Conservation (phyloP, 768 basidiomycete genomes). For the Boletus tylopilopsis region DNA sequence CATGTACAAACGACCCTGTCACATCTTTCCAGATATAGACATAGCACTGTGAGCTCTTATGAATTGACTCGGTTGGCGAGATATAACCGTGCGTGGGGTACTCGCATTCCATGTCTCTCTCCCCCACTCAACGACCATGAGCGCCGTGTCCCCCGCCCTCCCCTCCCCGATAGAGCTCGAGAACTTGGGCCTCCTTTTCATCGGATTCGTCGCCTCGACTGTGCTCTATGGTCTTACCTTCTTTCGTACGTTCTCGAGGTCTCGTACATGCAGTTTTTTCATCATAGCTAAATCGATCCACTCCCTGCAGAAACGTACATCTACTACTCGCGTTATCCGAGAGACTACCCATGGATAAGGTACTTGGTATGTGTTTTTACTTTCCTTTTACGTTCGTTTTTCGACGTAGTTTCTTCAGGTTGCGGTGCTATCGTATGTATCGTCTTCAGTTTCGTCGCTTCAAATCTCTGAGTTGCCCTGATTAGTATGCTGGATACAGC, state of each 20-base stretch:
- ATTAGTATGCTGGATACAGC: constrained; percentile 24
- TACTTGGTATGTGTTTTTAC: constrained; percentile 15
- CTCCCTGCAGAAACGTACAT: constrained; percentile 24
- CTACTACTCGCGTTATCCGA: constrained; percentile 28
- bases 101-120: constrained; percentile 1
- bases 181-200: constrained; percentile 25
- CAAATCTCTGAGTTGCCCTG: too few species aligned
- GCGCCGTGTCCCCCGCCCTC: neutral
- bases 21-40: constrained; percentile 1
- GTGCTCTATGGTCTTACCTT: constrained; percentile 33
- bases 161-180: constrained; percentile 21
- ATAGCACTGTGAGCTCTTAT: neutral
- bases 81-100: constrained; percentile 4
- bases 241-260: constrained; percentile 23
- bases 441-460: neutral
- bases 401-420: constrained; percentile 15
- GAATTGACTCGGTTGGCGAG: constrained; percentile 1
- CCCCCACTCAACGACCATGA: constrained; percentile 15
- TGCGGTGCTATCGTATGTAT: constrained; percentile 15
- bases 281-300: neutral
- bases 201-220: constrained; percentile 26
- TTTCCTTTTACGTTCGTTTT: neutral
- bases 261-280: neutral
- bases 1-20: neutral
- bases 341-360: constrained; percentile 15